Conservation (phyloP, 371 early-diverging fungal genomes). For the Mortierella sp. region DNA sequence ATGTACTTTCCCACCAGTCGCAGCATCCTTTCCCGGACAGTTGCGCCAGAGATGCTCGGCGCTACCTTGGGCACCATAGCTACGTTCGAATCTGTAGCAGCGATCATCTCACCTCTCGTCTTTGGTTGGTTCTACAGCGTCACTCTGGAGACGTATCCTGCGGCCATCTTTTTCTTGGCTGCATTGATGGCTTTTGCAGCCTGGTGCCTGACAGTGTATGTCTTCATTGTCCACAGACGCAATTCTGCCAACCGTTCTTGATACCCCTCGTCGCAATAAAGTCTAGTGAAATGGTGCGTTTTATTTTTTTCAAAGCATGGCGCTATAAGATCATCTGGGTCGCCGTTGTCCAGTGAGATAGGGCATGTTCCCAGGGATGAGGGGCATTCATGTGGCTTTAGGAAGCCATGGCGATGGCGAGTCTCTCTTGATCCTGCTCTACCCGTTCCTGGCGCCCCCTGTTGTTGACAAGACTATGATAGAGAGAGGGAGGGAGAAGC, state of each 20-base stretch:
- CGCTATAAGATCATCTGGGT: no score
- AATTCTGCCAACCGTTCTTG: no score
- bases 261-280: no score
- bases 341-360: no score
- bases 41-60: conserved; percentile 26
- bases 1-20: conserved; percentile 33
- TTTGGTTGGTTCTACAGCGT: conserved; percentile 26
- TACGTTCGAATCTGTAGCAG: conserved; percentile 32
- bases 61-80: conserved; percentile 29
- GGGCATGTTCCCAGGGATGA: no score
- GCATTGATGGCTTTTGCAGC: background rate
- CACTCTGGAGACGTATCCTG: conserved; percentile 15
- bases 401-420: no score
- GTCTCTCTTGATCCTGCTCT: no score
- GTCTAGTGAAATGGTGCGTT: no score
- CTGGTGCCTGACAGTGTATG: background rate
- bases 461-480: background rate
- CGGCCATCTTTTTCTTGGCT: conserved; percentile 20
- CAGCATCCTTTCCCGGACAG: conserved; percentile 26
- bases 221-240: conserved; percentile 6
- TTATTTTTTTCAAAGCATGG: no score
- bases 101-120: conserved; percentile 13
- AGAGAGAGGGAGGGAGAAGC: background rate
- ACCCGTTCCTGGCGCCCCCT: background rate
- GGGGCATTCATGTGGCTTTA: no score